Evolutionary conservation across 768 basidiomycete species (phyloP).

Genomic region (Boletales sp.): DNA sequence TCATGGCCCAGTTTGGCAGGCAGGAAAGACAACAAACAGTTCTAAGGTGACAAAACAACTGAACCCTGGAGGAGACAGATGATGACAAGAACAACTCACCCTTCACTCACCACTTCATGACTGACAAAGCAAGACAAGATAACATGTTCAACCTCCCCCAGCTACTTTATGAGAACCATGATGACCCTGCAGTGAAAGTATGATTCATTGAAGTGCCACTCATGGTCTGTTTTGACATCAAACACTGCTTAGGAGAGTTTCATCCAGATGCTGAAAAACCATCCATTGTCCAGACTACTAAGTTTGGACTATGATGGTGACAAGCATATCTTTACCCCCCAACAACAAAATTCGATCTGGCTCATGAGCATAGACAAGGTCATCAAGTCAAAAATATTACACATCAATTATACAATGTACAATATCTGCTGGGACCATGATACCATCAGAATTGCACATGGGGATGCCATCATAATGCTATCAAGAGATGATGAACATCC

Average conservation of each 20-base stretch:
- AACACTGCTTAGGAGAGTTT: conserved; percentile 13
- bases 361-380: neutral
- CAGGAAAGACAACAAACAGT: conserved; percentile 6
- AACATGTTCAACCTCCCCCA: neutral
- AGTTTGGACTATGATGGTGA: conserved; percentile 13
- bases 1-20: neutral
- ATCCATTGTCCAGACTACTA: conserved; percentile 16
- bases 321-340: conserved; percentile 1
- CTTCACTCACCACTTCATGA: neutral
- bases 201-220: neutral
- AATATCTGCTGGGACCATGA: conserved; percentile 12
- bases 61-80: neutral
- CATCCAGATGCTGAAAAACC: conserved; percentile 13
- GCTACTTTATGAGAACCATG: neutral
- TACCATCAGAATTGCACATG: neutral
- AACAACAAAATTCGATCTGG: neutral
- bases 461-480: conserved; percentile 7
- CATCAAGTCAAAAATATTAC: neutral
- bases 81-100: neutral
- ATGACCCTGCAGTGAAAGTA: conserved; percentile 8
- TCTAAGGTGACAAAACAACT: neutral
- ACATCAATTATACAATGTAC: conserved; percentile 16
- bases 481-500: conserved; percentile 8
- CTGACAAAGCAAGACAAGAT: neutral
- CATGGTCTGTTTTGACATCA: no score